Evolutionary conservation across 2,329 filamentous ascomycete genomes (phyloP).

Genomic region (Coccinonectria pachysandricola): DNA sequence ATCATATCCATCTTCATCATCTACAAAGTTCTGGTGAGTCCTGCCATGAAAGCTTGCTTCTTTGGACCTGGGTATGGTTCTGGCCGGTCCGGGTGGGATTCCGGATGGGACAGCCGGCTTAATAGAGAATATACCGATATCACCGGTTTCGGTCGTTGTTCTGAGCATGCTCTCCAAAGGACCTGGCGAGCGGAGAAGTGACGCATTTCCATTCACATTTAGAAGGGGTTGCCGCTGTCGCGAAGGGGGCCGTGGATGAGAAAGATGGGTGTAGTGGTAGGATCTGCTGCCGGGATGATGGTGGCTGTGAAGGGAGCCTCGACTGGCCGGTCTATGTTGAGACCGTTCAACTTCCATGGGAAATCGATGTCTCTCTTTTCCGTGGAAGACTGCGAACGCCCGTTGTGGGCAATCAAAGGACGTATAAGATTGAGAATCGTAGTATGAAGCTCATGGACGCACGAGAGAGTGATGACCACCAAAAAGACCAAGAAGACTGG

Average conservation of each 20-base stretch:
- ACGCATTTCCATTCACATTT: constrained; percentile 32
- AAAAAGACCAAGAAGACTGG: constrained; percentile 10
- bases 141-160: constrained; percentile 56
- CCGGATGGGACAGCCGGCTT: constrained; percentile 21
- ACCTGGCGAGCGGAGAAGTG: constrained; percentile 37
- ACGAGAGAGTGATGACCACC: no score
- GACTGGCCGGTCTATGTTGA: constrained; percentile 28
- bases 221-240: constrained; percentile 30
- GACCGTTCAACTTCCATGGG: constrained; percentile 21
- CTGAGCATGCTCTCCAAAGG: constrained; percentile 55
- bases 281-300: constrained; percentile 19
- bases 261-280: constrained; percentile 7
- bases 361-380: constrained; percentile 2
- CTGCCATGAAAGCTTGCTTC: constrained; percentile 19
- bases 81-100: no score
- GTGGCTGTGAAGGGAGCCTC: constrained; percentile 27
- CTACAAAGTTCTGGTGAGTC: constrained; percentile 20
- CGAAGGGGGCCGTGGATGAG: constrained; percentile 13
- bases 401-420: neutral
- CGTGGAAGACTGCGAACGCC: no score
- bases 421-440: constrained; percentile 10
- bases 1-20: constrained; percentile 26
- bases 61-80: constrained; percentile 18
- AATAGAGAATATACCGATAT: constrained; percentile 52
- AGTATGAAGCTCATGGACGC: no score